Evolutionary conservation across 139 green algal genomes (phyloP), one percentile per base, ranked within the genome.

Genomic region (Raphidocelis subcapitata): DNA sequence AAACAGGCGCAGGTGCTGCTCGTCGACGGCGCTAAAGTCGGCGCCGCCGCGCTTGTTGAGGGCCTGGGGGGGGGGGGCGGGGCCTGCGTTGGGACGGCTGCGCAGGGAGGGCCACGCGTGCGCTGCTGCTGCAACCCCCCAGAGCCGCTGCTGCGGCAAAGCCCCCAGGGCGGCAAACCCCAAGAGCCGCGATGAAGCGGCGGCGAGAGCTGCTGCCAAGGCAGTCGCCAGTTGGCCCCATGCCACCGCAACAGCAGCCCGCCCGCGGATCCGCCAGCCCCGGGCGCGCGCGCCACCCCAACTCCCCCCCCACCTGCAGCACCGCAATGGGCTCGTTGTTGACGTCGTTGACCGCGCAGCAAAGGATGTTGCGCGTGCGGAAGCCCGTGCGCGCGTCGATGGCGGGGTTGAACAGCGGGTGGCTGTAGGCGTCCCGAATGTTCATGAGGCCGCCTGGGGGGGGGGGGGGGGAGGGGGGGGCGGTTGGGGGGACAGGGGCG

Each of bases 1-100:
- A 64, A 92, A 85, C n/a, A 91, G 80, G 46, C 78, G 65, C 49
- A 92, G 74, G 49, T 79, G 74, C 28, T 79, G 75, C 66, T 92
- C 87, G 49, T 92, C 87, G 3, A 66, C 55, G 14, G 44, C 52
- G 2, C 73, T 89, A 71, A 92, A 92, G 35, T 67, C 26, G 26
- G 63, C 26, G 10, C 72, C 80, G 16, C 49, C 46, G 12, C 71
- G 76, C 73, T 92, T 92, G 80, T 92, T 92, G 31, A 92, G 69
- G 0, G 83, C 87, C 86, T 92, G 76, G 60, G 23, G 65, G 59
- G 56, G 3, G 51, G 10, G 56, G n/a, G 56, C 16, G 26, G 46
- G 21, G 24, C 5, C 21, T 26, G 24, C 24, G 20, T 23, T 12
- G 20, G 52, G 21, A 23, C 24, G 52, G 52, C 20, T 26, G 21